phyloP scores from a whole-genome alignment of 345 rosid genomes.

The Turritis glabra region DNA sequence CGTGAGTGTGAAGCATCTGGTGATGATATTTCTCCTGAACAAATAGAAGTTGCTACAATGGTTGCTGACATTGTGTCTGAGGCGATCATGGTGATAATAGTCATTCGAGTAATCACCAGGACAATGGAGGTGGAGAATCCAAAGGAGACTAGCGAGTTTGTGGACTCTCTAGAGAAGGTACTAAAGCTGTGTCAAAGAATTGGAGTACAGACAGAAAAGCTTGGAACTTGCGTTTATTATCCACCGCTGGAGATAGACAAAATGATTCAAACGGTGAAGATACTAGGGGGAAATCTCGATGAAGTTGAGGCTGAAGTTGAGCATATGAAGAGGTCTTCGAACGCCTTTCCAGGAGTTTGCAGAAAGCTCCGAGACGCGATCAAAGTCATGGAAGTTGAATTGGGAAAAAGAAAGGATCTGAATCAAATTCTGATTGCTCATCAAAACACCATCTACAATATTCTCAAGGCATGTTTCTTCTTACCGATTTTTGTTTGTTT shows the following conservation, averaged over 20 bases:
- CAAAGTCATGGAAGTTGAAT: not conserved
- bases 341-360: not conserved
- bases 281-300: not conserved
- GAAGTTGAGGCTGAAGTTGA: not conserved
- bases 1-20: not conserved
- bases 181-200: not conserved
- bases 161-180: not conserved
- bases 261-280: not conserved
- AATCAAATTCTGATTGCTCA: not conserved
- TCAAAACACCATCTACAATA: not conserved
- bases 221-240: not conserved
- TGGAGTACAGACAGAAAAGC: not conserved
- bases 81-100: not conserved
- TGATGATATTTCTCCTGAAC: not conserved
- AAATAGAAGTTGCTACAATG: not conserved
- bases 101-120: not conserved
- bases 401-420: not conserved
- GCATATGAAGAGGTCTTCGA: not conserved
- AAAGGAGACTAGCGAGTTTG: not conserved
- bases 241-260: not conserved
- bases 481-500: not conserved
- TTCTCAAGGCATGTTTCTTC: not conserved
- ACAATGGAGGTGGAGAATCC: not conserved
- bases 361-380: not conserved
- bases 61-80: not conserved